Percentiles rank a stretch among this genome's conserved stretches.
Evolutionary conservation across 306 rosid genomes (phyloP).

Genomic region (Gynostemma pentaphyllum): DNA sequence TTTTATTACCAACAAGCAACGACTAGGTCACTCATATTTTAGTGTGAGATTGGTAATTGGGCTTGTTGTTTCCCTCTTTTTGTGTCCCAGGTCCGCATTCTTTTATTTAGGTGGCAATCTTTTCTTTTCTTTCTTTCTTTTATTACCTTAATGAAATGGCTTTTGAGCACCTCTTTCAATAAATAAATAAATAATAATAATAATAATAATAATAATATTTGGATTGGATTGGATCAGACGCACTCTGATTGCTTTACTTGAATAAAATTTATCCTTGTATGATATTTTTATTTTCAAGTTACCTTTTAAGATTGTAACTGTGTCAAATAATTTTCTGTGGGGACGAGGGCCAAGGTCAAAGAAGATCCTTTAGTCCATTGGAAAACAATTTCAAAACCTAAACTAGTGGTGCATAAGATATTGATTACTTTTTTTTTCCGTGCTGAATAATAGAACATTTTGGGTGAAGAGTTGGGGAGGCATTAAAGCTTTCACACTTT

Average conservation of each 20-base stretch:
- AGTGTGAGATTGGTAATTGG: too few species aligned
- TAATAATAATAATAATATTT: too few species aligned
- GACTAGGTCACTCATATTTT: too few species aligned
- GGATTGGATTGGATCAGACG: neutral
- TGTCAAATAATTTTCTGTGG: neutral
- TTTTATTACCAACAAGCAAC: too few species aligned
- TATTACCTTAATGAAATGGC: too few species aligned
- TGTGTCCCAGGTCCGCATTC: too few species aligned
- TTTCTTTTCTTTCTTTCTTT: too few species aligned
- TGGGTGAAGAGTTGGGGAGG: neutral
- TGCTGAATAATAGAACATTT: neutral
- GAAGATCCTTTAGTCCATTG: neutral
- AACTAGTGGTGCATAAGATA: neutral
- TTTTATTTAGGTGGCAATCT: too few species aligned
- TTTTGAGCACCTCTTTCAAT: too few species aligned
- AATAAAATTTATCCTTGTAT: neutral
- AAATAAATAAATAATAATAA: too few species aligned
- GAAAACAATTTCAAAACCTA: neutral
- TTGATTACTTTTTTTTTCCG: too few species aligned
- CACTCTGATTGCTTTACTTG: neutral
- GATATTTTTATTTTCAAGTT: neutral
- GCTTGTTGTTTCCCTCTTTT: too few species aligned
- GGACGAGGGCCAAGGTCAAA: neutral
- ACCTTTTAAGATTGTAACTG: neutral
- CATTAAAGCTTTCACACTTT: neutral